phyloP scores from a whole-genome alignment of 176 grass and related monocot genomes.

The Calamus simplicifolius region DNA sequence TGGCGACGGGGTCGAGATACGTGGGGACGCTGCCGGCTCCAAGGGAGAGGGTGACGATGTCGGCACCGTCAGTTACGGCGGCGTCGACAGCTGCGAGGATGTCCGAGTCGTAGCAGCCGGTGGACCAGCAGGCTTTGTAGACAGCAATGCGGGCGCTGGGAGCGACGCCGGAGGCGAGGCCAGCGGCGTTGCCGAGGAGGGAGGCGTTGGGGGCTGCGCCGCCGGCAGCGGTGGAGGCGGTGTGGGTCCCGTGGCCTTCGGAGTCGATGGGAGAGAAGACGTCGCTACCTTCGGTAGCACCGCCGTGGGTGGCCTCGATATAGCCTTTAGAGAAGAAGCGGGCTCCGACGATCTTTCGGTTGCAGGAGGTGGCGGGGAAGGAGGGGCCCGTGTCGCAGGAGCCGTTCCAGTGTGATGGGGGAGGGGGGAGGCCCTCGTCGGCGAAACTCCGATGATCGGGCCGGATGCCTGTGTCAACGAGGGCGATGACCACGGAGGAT shows the following conservation, averaged over 20 bases:
- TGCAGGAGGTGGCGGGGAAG: constrained; percentile 23
- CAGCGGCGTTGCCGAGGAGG: neutral
- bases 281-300: neutral
- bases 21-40: neutral
- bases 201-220: neutral
- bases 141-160: constrained; percentile 4
- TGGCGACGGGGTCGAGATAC: constrained; percentile 19
- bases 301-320: neutral
- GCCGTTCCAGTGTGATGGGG: constrained; percentile 14
- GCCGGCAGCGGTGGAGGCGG: constrained; percentile 10
- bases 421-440: neutral
- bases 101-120: constrained; percentile 14
- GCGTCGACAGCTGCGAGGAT: constrained; percentile 26
- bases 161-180: constrained; percentile 3
- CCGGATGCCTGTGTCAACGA: constrained; percentile 22
- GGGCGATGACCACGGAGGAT: constrained; percentile 8
- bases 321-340: constrained; percentile 7
- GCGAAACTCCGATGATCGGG: constrained; percentile 24
- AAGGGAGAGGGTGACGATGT: constrained; percentile 30
- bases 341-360: constrained; percentile 39
- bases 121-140: constrained; percentile 31
- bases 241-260: constrained; percentile 11
- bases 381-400: constrained; percentile 2
- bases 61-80: constrained; percentile 25
- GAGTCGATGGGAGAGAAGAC: too few species aligned